phyloP scores from a whole-genome alignment of 2,329 filamentous ascomycete genomes.

The Aspergillus pseudoviridinutans region DNA sequence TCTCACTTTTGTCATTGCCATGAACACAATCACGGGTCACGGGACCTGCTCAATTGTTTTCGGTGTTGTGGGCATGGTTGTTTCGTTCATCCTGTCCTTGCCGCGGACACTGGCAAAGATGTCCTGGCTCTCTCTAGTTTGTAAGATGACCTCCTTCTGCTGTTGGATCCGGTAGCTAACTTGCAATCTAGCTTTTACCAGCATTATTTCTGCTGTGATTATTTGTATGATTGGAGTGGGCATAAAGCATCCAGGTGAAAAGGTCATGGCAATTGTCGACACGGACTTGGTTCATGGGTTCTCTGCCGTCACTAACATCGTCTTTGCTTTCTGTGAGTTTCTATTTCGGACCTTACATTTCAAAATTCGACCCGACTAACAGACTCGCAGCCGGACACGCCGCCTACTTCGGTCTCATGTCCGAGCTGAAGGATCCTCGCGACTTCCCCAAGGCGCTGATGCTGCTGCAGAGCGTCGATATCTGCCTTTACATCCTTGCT shows the following conservation, averaged over 20 bases:
- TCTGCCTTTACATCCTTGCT: constrained; percentile 60
- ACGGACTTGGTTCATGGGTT: constrained; percentile 54
- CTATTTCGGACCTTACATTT: constrained; percentile 39
- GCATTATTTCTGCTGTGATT: constrained; percentile 60
- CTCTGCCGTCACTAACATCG: constrained; percentile 62
- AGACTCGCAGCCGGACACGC: constrained; percentile 56
- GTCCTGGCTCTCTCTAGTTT: constrained; percentile 59
- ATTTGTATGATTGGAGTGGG: constrained; percentile 66
- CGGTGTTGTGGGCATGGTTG: constrained; percentile 54
- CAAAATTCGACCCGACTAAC: constrained; percentile 43
- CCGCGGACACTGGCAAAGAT: constrained; percentile 62
- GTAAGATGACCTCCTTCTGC: constrained; percentile 11
- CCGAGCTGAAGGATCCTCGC: constrained; percentile 58
- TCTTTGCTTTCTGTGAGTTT: constrained; percentile 62
- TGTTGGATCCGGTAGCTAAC: not conserved
- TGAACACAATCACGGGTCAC: constrained; percentile 61
- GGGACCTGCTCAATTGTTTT: constrained; percentile 62
- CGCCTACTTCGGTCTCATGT: constrained; percentile 65
- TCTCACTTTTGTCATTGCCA: constrained; percentile 65
- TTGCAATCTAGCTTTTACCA: constrained; percentile 51
- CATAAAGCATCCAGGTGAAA: constrained; percentile 42
- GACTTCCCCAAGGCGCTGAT: constrained; percentile 62
- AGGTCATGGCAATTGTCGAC: constrained; percentile 35
- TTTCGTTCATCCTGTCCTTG: constrained; percentile 58
- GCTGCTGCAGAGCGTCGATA: constrained; percentile 57